phyloP scores from a whole-genome alignment of 1,139 yeast species.

The Pichia sp. region DNA sequence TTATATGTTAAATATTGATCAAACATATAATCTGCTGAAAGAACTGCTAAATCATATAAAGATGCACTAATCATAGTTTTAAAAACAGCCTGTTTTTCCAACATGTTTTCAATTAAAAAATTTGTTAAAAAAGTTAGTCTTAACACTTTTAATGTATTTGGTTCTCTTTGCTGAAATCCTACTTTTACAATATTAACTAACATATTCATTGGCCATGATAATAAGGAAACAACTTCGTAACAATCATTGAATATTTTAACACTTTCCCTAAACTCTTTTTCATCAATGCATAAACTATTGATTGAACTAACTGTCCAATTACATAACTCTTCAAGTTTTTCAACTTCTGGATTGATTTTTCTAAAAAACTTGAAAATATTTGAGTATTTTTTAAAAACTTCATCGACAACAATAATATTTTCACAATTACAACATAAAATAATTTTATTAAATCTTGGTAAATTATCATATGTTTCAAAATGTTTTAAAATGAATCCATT shows the following conservation, averaged over 20 bases:
- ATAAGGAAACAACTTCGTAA: slow-evolving; percentile 7
- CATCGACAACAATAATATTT: slow-evolving; percentile 1
- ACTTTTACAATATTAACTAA: slow-evolving; percentile 2
- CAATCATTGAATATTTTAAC: background rate
- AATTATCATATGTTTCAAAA: slow-evolving; percentile 1
- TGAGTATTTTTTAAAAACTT: slow-evolving; percentile 1
- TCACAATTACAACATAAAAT: slow-evolving; percentile 9
- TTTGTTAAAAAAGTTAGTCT: slow-evolving; percentile 6
- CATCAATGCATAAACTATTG: background rate
- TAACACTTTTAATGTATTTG: background rate
- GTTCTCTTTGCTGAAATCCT: background rate
- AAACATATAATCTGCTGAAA: slow-evolving; percentile 5
- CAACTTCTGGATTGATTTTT: background rate
- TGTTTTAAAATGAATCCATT: slow-evolving; percentile 12
- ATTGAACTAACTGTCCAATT: slow-evolving; percentile 1
- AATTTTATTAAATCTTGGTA: background rate
- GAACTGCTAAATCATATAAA: slow-evolving; percentile 6
- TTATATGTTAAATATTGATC: slow-evolving; percentile 3
- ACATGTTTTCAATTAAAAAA: slow-evolving; percentile 3
- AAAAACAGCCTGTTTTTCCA: background rate
- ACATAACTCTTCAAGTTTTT: slow-evolving; percentile 3
- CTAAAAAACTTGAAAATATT: slow-evolving; percentile 4
- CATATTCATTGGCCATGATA: slow-evolving; percentile 14
- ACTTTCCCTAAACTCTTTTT: background rate
- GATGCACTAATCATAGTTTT: slow-evolving; percentile 3